phyloP scores from a whole-genome alignment of 2,329 filamentous ascomycete species.

The Pseudodiploospora longispora region DNA sequence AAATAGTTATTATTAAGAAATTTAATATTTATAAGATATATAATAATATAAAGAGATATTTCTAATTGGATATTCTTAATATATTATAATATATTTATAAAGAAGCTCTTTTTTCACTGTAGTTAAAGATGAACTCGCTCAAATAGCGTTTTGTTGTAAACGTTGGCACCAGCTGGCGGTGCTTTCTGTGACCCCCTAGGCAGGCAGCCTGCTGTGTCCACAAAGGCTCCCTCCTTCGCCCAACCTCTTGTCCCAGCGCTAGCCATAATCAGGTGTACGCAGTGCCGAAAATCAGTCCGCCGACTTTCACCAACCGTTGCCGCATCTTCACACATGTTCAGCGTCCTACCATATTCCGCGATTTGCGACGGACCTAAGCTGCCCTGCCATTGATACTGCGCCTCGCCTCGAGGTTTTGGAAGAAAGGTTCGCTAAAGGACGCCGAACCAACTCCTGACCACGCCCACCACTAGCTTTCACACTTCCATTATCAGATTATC shows the following conservation, averaged over 20 bases:
- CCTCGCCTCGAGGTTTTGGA: constrained; percentile 11
- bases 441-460: constrained; percentile 4
- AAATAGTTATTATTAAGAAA: no score
- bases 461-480: neutral
- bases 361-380: constrained; percentile 13
- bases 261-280: constrained; percentile 24
- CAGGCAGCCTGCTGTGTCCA: neutral
- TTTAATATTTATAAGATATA: neutral
- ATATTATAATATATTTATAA: neutral
- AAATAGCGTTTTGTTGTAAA: no score
- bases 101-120: neutral
- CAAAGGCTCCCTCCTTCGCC: constrained; percentile 7
- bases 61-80: neutral
- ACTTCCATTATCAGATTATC: neutral
- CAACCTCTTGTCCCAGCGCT: constrained; percentile 17
- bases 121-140: no score
- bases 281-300: constrained; percentile 23
- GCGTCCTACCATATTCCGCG: constrained; percentile 8
- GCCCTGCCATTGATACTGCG: constrained; percentile 9
- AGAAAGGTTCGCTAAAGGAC: constrained; percentile 3
- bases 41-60: neutral
- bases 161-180: no score
- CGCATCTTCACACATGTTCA: constrained; percentile 15
- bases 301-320: constrained; percentile 18
- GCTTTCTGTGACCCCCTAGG: neutral